Conservation (phyloP, 2,329 filamentous ascomycete genomes). For the Fusarium buxicola region DNA sequence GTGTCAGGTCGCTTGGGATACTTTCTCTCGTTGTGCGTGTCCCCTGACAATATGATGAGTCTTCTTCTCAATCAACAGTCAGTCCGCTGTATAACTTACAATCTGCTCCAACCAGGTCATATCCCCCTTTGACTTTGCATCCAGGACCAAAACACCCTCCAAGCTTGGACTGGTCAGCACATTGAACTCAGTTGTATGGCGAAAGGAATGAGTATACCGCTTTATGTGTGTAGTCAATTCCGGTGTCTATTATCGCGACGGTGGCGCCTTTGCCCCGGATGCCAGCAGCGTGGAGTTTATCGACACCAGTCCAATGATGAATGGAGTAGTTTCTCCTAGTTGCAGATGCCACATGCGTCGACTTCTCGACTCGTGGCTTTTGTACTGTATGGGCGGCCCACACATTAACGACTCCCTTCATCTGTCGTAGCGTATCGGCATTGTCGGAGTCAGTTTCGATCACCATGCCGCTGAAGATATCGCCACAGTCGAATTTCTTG, state of each 20-base stretch:
- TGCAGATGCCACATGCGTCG: constrained; percentile 22
- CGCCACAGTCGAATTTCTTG: constrained; percentile 50
- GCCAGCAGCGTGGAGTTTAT: constrained; percentile 52
- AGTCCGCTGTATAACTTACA: constrained; percentile 39
- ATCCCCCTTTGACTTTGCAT: constrained; percentile 54
- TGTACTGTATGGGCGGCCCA: constrained; percentile 50
- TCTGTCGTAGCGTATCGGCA: constrained; percentile 47
- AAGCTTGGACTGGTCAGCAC: constrained; percentile 44
- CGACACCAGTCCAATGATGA: constrained; percentile 55
- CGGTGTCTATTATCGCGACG: constrained; percentile 55
- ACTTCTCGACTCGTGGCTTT: constrained; percentile 32
- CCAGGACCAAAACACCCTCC: constrained; percentile 55
- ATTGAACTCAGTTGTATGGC: background rate
- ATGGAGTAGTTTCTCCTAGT: constrained; percentile 48
- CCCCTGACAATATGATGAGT: constrained; percentile 43
- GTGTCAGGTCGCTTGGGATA: constrained; percentile 50
- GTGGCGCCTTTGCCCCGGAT: constrained; percentile 53
- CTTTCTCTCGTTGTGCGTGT: constrained; percentile 45
- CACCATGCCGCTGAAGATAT: constrained; percentile 52
- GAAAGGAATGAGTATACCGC: constrained; percentile 42
- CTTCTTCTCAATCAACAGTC: background rate
- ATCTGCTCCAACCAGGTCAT: constrained; percentile 52
- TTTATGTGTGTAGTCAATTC: constrained; percentile 55
- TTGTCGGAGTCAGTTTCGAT: constrained; percentile 50
- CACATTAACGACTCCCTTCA: constrained; percentile 53